Base-by-base conservation (phyloP, 1,284 basidiomycete genomes). In the Melampsora abietis-canadensis region DNA sequence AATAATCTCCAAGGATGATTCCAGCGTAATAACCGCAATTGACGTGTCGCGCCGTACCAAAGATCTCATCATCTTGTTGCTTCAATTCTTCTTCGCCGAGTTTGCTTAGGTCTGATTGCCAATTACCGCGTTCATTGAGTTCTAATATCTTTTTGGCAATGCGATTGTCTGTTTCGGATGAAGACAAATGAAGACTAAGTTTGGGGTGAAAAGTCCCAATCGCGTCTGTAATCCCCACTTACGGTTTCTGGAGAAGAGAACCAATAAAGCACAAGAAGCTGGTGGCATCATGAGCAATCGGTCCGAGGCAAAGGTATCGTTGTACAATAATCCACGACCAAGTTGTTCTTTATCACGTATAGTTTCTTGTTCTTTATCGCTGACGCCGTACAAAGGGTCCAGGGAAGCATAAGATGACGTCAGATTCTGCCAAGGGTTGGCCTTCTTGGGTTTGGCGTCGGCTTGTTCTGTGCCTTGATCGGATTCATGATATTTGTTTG, bases 41-140 rank as follows among this genome's bases (percentile, higher is more conserved):
- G 76, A 92, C 87, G 65, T 90, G 83, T 47, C 90, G 85, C 8
- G 90, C 85, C 24, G 88, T 87, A 75, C 90, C 84, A 84, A 91
- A 92, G 67, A 92, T 85, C 79, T 90, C 89, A 66, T 90, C 87
- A 37, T 83, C 79, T 30, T 79, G 80, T n/a, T 81, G 80, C 31
- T 83, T 80, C n/a, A 81, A 80, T 3, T 81, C 83, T 30, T 86
- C 78, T 4, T 84, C 83, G 44, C 51, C 37, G 76, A 78, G 79
- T 84, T 87, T 2, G n/a, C 27, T 34, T 0, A 60, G 31, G 37
- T 66, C 48, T 31, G 48, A 40, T 27, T 66, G 31, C 72, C 72
- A 74, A 31, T 24, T 66, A 24, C 64, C 64, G 24, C 64, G 63
- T 54, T 74, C 72, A 34, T 74, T 74, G 14, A 74, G 54, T 27